Conservation (phyloP, 1,284 basidiomycete species). For the Kwoniella shivajii region DNA sequence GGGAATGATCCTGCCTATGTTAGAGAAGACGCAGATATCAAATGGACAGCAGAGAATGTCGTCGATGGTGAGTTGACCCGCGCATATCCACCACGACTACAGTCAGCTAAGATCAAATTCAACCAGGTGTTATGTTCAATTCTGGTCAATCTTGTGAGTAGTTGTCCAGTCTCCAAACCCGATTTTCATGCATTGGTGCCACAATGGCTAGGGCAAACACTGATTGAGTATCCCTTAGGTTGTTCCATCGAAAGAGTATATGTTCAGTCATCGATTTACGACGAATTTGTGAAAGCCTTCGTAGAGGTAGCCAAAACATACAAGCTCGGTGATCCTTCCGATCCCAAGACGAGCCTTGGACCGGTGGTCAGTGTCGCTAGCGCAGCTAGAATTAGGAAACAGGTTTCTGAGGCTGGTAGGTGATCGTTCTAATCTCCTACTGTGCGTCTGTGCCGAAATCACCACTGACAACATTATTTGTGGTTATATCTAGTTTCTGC, state of each 20-base stretch:
- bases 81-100: not conserved
- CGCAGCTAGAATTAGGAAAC: slow-evolving; percentile 79
- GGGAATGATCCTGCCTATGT: slow-evolving; percentile 83
- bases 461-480: no score
- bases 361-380: slow-evolving; percentile 87
- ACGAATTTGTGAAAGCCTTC: slow-evolving; percentile 75
- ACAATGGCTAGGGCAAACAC: not conserved
- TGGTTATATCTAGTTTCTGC: slow-evolving; percentile 60
- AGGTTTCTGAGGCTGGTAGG: slow-evolving; percentile 78
- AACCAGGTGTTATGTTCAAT: slow-evolving; percentile 83
- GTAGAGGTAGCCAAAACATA: slow-evolving; percentile 77
- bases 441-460: not conserved
- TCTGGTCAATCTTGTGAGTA: slow-evolving; percentile 76
- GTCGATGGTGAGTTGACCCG: slow-evolving; percentile 70
- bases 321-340: slow-evolving; percentile 81
- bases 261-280: slow-evolving; percentile 81
- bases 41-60: slow-evolving; percentile 79
- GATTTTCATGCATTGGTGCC: not conserved
- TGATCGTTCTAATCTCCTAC: slow-evolving; percentile 1
- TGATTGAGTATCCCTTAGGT: slow-evolving; percentile 13
- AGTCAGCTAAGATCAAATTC: not conserved
- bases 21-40: slow-evolving; percentile 77
- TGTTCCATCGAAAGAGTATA: slow-evolving; percentile 76
- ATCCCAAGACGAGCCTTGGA: slow-evolving; percentile 73
- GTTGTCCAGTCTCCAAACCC: not conserved